A percentile compares a stretch with the other conserved stretches of the same genome.
These are phyloP conservation scores for Ambrosiella xylebori DNA, from an alignment of 2,329 filamentous ascomycete genomes.

Conservation along the genomic window DNA sequence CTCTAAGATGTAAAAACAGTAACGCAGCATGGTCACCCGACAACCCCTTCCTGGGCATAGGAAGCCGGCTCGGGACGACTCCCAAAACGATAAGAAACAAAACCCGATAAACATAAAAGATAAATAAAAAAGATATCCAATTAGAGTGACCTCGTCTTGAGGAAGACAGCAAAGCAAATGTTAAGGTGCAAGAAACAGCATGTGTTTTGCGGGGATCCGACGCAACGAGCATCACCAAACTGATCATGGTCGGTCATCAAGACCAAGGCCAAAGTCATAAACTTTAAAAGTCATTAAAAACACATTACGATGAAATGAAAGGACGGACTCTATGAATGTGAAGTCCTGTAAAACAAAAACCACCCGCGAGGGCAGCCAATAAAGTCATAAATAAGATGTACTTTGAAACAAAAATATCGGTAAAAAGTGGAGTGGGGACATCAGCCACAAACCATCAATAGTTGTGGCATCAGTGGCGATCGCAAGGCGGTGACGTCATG, in stretches of 20 bases:
- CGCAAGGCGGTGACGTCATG: slow-evolving; percentile 2
- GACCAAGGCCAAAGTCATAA: background rate
- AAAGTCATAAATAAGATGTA: background rate
- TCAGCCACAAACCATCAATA: background rate
- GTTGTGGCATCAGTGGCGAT: background rate
- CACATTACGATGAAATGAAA: slow-evolving; percentile 3
- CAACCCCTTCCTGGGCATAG: slow-evolving; percentile 6
- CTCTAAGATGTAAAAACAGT: background rate
- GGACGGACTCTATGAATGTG: background rate
- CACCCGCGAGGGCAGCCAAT: background rate
- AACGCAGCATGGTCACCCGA: background rate
- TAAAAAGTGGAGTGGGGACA: background rate
- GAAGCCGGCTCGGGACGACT: background rate
- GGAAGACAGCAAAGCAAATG: no score
- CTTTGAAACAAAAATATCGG: background rate
- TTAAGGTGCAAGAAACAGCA: no score
- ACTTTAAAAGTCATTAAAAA: slow-evolving; percentile 1
- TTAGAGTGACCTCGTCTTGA: background rate
- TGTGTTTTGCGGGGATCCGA: no score
- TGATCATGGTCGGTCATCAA: background rate
- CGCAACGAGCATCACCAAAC: no score
- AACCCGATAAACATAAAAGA: background rate
- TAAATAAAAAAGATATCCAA: background rate
- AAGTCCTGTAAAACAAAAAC: background rate
- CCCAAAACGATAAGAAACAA: slow-evolving; percentile 4